phyloP scores from a whole-genome alignment of 441 rosid species.

The Gossypium aridum region DNA sequence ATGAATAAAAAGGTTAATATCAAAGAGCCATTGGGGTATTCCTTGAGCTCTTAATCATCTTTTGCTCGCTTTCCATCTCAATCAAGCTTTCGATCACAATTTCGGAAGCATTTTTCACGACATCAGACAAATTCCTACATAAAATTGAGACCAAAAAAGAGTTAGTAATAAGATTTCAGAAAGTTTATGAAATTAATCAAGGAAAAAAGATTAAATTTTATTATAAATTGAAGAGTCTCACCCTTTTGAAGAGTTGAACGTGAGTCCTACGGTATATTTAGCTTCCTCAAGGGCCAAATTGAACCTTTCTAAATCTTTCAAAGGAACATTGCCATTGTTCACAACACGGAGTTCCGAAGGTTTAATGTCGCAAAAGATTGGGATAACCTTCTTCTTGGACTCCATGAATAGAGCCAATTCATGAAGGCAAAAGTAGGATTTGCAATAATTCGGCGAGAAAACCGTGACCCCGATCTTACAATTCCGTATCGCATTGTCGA shows the following conservation, averaged over 20 bases:
- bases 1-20: background rate
- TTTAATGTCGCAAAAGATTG: slow-evolving; percentile 61
- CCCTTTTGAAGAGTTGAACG: slow-evolving; percentile 65
- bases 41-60: background rate
- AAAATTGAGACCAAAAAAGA: background rate
- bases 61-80: slow-evolving; percentile 42
- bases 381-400: slow-evolving; percentile 61
- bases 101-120: slow-evolving; percentile 56
- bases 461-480: slow-evolving; percentile 60
- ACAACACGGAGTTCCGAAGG: slow-evolving; percentile 56
- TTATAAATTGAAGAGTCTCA: slow-evolving; percentile 14
- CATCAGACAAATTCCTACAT: slow-evolving; percentile 59
- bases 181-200: background rate
- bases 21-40: background rate
- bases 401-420: slow-evolving; percentile 71
- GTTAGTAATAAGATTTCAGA: background rate
- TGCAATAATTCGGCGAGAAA: slow-evolving; percentile 59
- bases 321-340: slow-evolving; percentile 25
- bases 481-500: slow-evolving; percentile 34
- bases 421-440: slow-evolving; percentile 59
- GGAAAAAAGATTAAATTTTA: background rate
- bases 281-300: slow-evolving; percentile 65
- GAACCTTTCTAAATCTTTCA: slow-evolving; percentile 43
- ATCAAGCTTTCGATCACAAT: slow-evolving; percentile 52
- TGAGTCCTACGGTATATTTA: slow-evolving; percentile 50